These are phyloP conservation scores for Thelonectria rubi DNA, from an alignment of 2,329 filamentous ascomycete species.

Conservation along the genomic window DNA sequence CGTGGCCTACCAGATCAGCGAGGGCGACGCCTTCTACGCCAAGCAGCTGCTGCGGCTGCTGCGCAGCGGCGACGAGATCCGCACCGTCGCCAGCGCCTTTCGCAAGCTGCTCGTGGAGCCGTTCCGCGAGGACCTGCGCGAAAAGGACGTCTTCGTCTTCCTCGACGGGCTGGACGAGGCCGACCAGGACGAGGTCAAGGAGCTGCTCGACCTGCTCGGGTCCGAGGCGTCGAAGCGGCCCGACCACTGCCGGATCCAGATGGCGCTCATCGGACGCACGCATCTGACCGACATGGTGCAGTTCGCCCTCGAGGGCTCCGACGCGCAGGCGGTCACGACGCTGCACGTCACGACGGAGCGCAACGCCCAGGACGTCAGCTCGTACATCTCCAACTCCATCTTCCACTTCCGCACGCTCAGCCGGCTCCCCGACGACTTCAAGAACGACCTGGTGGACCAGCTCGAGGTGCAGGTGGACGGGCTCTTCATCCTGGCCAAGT, in stretches of 20 bases:
- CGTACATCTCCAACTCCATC: constrained; percentile 54
- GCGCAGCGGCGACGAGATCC: constrained; percentile 52
- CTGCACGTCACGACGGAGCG: constrained; percentile 55
- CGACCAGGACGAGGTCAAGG: constrained; percentile 47
- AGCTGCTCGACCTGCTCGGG: constrained; percentile 49
- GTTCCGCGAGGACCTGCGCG: constrained; percentile 45
- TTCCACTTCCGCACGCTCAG: constrained; percentile 50
- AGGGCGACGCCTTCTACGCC: constrained; percentile 55
- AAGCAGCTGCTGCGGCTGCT: constrained; percentile 50
- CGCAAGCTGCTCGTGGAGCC: constrained; percentile 52
- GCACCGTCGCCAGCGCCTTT: constrained; percentile 55
- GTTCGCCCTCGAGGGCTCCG: constrained; percentile 44
- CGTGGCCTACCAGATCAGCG: constrained; percentile 57
- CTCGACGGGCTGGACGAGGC: constrained; percentile 59
- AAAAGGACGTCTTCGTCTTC: constrained; percentile 53
- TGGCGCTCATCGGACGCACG: constrained; percentile 54
- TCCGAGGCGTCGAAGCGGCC: constrained; percentile 33
- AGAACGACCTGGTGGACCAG: constrained; percentile 50
- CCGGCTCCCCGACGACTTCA: constrained; percentile 45
- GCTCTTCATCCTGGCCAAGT: constrained; percentile 59
- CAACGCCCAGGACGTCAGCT: constrained; percentile 53
- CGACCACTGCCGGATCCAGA: constrained; percentile 42
- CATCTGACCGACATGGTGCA: constrained; percentile 52
- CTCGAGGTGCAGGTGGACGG: constrained; percentile 56
- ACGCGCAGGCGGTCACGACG: constrained; percentile 47